Evolutionary conservation across 371 early-diverging fungal species (phyloP).

Genomic region (Gilbertella persicaria): DNA sequence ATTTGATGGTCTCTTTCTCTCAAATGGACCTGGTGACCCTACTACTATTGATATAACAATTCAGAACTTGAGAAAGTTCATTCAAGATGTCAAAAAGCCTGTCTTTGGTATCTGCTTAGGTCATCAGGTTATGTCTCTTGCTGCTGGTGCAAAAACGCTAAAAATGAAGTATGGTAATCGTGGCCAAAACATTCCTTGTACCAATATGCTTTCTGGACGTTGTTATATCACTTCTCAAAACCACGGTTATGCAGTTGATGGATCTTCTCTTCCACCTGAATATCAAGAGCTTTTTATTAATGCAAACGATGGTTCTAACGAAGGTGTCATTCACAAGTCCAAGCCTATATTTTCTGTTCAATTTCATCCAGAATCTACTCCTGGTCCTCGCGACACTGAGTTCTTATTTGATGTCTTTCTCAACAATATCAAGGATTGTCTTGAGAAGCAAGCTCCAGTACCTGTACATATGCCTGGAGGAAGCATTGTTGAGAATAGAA

Average conservation of each 20-base stretch:
- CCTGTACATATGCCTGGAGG: constrained; percentile 77
- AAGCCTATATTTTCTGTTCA: constrained; percentile 96
- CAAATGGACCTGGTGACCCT: constrained; percentile 98
- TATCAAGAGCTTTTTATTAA: constrained; percentile 94
- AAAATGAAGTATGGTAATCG: constrained; percentile 99
- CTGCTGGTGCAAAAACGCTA: constrained; percentile 88
- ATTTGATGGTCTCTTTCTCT: constrained; percentile 92
- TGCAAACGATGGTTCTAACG: constrained; percentile 97
- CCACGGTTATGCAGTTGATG: constrained; percentile 96
- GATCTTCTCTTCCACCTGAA: constrained; percentile 69
- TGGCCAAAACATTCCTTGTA: constrained; percentile 98
- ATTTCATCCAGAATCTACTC: constrained; percentile 97
- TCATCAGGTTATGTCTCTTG: constrained; percentile 93
- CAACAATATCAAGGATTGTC: constrained; percentile 71
- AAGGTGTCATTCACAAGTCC: constrained; percentile 90
- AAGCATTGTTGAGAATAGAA: constrained; percentile 50
- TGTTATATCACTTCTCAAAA: constrained; percentile 98
- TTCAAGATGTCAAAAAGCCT: constrained; percentile 78
- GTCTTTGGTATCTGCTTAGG: constrained; percentile 98
- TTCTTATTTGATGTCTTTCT: constrained; percentile 94
- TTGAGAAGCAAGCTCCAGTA: constrained; percentile 69
- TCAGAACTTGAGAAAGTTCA: constrained; percentile 63
- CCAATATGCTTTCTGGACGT: constrained; percentile 89
- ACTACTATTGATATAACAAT: constrained; percentile 78
- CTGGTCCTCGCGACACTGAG: constrained; percentile 98